Conservation (phyloP, 176 grass and related monocot species). For the Themeda triandra region DNA sequence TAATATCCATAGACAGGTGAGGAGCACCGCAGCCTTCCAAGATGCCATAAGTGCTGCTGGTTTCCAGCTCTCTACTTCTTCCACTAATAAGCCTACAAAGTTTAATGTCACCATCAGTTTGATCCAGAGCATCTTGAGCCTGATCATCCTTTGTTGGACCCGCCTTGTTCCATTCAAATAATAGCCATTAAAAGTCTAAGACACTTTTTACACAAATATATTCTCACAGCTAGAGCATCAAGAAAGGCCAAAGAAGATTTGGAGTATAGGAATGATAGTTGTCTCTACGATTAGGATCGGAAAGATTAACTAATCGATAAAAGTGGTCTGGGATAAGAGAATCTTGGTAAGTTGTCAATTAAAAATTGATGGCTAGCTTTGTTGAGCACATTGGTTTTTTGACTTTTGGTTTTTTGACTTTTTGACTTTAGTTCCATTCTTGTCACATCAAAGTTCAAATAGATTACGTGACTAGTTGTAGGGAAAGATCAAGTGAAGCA, state of each 20-base stretch:
- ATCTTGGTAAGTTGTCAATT: slow-evolving; percentile 61
- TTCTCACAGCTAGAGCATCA: slow-evolving; percentile 39
- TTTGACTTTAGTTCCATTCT: slow-evolving; percentile 27
- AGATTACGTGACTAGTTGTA: slow-evolving; percentile 26
- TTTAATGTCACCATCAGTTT: slow-evolving; percentile 54
- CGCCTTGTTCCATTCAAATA: slow-evolving; percentile 46
- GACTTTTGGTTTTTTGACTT: slow-evolving; percentile 2
- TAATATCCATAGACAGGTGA: slow-evolving; percentile 49
- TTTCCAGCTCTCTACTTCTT: slow-evolving; percentile 43
- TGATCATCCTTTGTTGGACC: slow-evolving; percentile 55
- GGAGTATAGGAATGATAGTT: slow-evolving; percentile 29
- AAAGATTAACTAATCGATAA: slow-evolving; percentile 39
- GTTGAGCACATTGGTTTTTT: slow-evolving; percentile 24
- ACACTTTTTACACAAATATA: slow-evolving; percentile 34
- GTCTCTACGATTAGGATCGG: slow-evolving; percentile 19
- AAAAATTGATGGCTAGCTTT: slow-evolving; percentile 26
- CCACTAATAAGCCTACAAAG: slow-evolving; percentile 61
- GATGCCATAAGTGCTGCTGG: slow-evolving; percentile 50
- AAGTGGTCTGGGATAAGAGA: slow-evolving; percentile 54
- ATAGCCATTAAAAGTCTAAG: slow-evolving; percentile 47
- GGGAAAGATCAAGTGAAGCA: slow-evolving; percentile 21
- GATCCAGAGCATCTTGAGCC: slow-evolving; percentile 65
- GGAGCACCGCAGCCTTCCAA: slow-evolving; percentile 39
- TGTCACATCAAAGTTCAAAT: slow-evolving; percentile 28
- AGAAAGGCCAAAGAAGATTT: slow-evolving; percentile 35